Base-by-base conservation (phyloP, 352 stramenopile species). In the Poterioochromonas sp. region DNA sequence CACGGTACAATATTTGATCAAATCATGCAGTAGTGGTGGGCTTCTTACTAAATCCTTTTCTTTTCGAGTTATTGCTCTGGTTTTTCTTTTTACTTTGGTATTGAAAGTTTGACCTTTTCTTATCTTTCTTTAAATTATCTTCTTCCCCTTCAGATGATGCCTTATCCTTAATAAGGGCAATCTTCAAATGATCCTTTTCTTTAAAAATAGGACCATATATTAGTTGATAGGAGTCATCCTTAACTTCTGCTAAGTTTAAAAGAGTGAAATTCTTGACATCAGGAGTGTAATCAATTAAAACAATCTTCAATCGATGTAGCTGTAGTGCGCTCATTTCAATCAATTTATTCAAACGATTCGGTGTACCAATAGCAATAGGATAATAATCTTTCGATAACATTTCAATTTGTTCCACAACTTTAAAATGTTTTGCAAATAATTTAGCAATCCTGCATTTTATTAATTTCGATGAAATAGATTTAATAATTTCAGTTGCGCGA, bases 351-450 rank as follows among this genome's bases (percentile, higher is more conserved):
- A 78, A 5, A 26, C 73, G 44, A 58, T 78, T 65, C 22, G 73
- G 73, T n/a, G 73, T 78, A 34, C 73, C 73, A 51, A 68, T 32
- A 60, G 20, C 44, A 43, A 78, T 78, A 41, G 73, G 73, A 60
- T 53, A 40, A 71, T 69, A 70, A 39, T n/a, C 1, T n/a, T 47
- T 49, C 22, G 69, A 18, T 29, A 78, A 58, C 26, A 43, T 58
- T 3, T 49, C 73, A 1, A 69, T 70, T 53, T 78, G 73, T n/a
- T 78, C 49, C n/a, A n/a, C 0, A n/a, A 78, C 3, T 58, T 68
- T 69, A n/a, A 78, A 70, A 43, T 78, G 73, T 40, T 78, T 78
- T 53, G 51, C 54, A 60, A 78, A 78, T 40, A 78, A n/a, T 71
- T 78, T 78, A 22, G 29, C 47, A 29, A 78, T 60, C 49, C 12